These are phyloP conservation scores for Paramecium sexaurelia DNA, from an alignment of 73 alveolate species.

Conservation along the genomic window DNA sequence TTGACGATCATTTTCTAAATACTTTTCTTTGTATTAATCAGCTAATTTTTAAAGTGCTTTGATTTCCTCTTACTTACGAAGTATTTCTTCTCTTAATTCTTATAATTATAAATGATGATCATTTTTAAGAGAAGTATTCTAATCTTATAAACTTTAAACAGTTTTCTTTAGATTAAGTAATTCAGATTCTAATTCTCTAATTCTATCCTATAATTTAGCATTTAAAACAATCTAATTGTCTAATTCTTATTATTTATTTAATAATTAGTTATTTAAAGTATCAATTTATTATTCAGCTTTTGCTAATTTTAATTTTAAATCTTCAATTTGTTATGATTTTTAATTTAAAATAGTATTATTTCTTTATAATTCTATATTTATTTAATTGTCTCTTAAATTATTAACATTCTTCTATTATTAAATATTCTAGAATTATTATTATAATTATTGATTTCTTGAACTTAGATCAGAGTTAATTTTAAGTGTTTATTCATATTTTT, in stretches of 20 bases:
- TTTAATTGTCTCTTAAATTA: constrained; percentile 7
- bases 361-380: constrained; percentile 1
- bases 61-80: background rate
- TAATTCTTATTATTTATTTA: background rate
- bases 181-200: background rate
- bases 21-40: background rate
- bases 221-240: background rate
- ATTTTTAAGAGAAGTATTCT: background rate
- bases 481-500: background rate
- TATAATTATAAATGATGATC: background rate
- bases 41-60: background rate
- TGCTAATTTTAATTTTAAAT: background rate
- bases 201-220: constrained; percentile 13
- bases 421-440: background rate
- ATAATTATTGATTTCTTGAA: constrained; percentile 9
- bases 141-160: background rate
- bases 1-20: constrained; percentile 17
- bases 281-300: constrained; percentile 22
- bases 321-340: background rate
- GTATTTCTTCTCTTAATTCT: constrained; percentile 24
- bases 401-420: background rate
- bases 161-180: background rate
- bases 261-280: background rate
- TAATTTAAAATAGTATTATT: background rate
- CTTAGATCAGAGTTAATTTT: background rate